A percentile compares a stretch with the other conserved stretches of the same genome.
Evolutionary conservation across 495 filamentous ascomycete genomes (phyloP).

Genomic region (Daldinia childiae): DNA sequence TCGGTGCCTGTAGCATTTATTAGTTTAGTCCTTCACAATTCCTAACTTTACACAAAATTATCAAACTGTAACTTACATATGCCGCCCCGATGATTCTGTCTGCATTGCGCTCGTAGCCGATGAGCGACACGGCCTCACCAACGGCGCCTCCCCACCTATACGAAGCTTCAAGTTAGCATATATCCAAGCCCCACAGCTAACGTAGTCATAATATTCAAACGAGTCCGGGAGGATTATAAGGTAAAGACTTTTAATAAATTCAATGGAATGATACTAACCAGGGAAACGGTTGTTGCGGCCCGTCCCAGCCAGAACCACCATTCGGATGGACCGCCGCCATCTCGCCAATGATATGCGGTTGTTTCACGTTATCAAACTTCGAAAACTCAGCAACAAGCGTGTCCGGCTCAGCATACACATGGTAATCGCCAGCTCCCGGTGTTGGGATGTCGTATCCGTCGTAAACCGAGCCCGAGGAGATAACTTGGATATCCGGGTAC

Average conservation of each 20-base stretch:
- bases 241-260: background rate
- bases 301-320: conserved; percentile 59
- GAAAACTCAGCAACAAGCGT: conserved; percentile 48
- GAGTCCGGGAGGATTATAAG: background rate
- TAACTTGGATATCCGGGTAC: conserved; percentile 71
- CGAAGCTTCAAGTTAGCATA: conserved; percentile 43
- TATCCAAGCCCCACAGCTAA: background rate
- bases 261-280: conserved; percentile 39
- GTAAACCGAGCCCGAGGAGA: conserved; percentile 59
- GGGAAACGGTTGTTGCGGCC: conserved; percentile 47
- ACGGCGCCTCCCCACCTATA: conserved; percentile 67
- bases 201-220: background rate
- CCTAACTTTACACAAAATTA: background rate
- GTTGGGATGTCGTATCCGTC: conserved; percentile 52
- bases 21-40: conserved; percentile 1
- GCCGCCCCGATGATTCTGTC: conserved; percentile 58
- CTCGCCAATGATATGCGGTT: conserved; percentile 58
- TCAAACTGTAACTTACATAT: conserved; percentile 35
- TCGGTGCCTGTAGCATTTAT: conserved; percentile 44
- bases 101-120: conserved; percentile 73
- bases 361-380: conserved; percentile 61
- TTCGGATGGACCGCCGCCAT: conserved; percentile 65
- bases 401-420: conserved; percentile 50
- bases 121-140: conserved; percentile 71
- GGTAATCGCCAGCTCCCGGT: conserved; percentile 57